These are phyloP conservation scores for Lasiosphaeria hispida DNA, from an alignment of 495 filamentous ascomycete genomes.

Conservation along the genomic window DNA sequence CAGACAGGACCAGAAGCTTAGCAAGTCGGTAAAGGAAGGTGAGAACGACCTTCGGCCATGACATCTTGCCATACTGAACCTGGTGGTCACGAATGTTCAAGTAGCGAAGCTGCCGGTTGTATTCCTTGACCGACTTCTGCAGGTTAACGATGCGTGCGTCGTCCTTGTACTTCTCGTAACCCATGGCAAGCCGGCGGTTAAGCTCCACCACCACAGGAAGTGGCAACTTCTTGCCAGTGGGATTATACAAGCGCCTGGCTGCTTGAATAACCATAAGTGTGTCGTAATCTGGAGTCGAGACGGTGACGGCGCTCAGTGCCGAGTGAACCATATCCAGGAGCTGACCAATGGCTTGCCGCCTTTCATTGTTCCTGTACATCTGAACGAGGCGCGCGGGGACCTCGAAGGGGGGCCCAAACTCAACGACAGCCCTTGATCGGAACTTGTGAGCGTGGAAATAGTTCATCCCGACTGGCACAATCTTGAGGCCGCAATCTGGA, in stretches of 20 bases:
- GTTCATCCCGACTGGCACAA: conserved; percentile 99
- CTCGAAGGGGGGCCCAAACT: conserved; percentile 88
- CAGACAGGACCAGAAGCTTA: conserved; percentile 72
- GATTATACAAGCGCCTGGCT: conserved; percentile 88
- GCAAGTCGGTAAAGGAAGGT: conserved; percentile 75
- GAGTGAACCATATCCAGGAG: conserved; percentile 85
- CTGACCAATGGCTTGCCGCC: conserved; percentile 77
- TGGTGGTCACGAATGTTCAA: conserved; percentile 92
- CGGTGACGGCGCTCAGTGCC: conserved; percentile 81
- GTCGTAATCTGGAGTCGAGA: conserved; percentile 92
- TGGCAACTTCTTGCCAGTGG: conserved; percentile 88
- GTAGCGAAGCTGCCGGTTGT: conserved; percentile 84
- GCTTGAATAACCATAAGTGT: conserved; percentile 98
- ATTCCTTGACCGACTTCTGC: conserved; percentile 73
- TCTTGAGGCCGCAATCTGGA: conserved; percentile 88
- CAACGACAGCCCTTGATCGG: conserved; percentile 90
- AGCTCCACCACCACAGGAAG: conserved; percentile 94
- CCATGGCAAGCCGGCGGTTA: conserved; percentile 87
- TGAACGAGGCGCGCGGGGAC: conserved; percentile 79
- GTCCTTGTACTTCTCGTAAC: conserved; percentile 89
- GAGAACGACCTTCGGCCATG: conserved; percentile 67
- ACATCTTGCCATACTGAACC: conserved; percentile 86
- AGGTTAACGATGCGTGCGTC: conserved; percentile 81
- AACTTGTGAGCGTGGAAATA: conserved; percentile 99
- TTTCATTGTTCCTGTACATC: conserved; percentile 75